A percentile compares a stretch with the other conserved stretches of the same genome.
phyloP scores from a whole-genome alignment of 2,329 filamentous ascomycete species.

The Trichoderma cornu-damae region DNA sequence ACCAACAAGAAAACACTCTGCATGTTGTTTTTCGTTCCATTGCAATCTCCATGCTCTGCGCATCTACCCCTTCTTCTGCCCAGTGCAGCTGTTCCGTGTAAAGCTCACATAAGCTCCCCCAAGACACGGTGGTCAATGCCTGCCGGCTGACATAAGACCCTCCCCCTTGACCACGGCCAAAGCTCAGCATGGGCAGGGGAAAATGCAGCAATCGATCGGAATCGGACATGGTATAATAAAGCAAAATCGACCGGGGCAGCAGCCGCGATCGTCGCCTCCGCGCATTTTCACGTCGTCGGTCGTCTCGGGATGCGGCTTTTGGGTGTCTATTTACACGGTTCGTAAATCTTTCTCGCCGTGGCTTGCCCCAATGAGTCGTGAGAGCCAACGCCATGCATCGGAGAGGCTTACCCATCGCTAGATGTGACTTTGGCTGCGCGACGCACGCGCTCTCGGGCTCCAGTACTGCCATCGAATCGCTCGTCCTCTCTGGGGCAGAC shows the following conservation, averaged over 20 bases:
- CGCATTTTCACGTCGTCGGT: conserved; percentile 29
- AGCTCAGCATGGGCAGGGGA: conserved; percentile 27
- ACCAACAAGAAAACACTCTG: too few species aligned
- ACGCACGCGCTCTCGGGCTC: conserved; percentile 1
- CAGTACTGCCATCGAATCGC: neutral
- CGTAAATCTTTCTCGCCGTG: neutral
- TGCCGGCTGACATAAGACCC: neutral
- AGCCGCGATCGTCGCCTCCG: conserved; percentile 19
- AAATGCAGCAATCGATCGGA: conserved; percentile 34
- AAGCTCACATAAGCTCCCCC: neutral
- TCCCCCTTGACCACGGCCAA: neutral
- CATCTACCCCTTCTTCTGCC: neutral
- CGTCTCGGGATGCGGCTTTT: conserved; percentile 22
- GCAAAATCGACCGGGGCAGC: conserved; percentile 35
- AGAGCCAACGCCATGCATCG: neutral
- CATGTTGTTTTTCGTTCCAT: too few species aligned
- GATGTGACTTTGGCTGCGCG: conserved; percentile 12
- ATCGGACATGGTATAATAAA: conserved; percentile 36
- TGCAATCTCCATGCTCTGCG: neutral
- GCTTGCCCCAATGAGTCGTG: too few species aligned
- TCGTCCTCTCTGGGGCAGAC: neutral
- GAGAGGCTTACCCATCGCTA: conserved; percentile 13
- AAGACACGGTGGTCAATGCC: neutral
- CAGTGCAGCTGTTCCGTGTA: neutral
- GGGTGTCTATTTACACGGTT: conserved; percentile 2